A percentile compares a stretch with the other conserved stretches of the same genome.
These are phyloP conservation scores for Sinapis alba DNA, from an alignment of 441 rosid species.

Conservation along the genomic window DNA sequence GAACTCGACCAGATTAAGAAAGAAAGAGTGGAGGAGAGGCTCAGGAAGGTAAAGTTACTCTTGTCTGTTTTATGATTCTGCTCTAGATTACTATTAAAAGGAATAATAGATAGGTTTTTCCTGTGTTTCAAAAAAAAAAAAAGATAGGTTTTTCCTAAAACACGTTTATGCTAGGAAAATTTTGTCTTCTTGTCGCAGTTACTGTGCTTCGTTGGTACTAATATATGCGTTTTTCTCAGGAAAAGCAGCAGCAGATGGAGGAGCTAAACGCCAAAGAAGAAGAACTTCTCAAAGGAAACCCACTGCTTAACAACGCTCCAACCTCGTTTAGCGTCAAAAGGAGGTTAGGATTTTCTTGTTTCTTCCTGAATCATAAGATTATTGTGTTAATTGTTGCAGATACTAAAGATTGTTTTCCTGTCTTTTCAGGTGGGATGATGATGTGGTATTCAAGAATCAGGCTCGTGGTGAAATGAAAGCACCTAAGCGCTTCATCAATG, in stretches of 20 bases:
- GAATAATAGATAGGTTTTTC: constrained; percentile 1
- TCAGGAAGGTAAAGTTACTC: constrained; percentile 60
- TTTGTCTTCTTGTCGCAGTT: background rate
- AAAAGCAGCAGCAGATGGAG: constrained; percentile 69
- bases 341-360: constrained; percentile 51
- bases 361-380: background rate
- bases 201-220: background rate
- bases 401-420: background rate
- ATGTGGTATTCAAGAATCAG: constrained; percentile 98
- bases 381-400: background rate
- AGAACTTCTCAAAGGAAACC: constrained; percentile 93
- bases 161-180: no score
- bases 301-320: constrained; percentile 72
- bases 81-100: constrained; percentile 9
- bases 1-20: constrained; percentile 96
- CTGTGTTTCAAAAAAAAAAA: background rate
- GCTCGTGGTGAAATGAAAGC: constrained; percentile 93
- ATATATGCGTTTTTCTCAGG: constrained; percentile 49
- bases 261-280: constrained; percentile 88
- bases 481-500: constrained; percentile 95
- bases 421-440: constrained; percentile 91
- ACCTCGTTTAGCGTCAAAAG: constrained; percentile 84
- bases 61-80: background rate
- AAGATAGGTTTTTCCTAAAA: constrained; percentile 5
- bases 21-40: constrained; percentile 96